Evolutionary conservation across 2,329 filamentous ascomycete genomes (phyloP), one percentile per base, ranked within the genome.

Genomic region (Monosporascus ibericus): DNA sequence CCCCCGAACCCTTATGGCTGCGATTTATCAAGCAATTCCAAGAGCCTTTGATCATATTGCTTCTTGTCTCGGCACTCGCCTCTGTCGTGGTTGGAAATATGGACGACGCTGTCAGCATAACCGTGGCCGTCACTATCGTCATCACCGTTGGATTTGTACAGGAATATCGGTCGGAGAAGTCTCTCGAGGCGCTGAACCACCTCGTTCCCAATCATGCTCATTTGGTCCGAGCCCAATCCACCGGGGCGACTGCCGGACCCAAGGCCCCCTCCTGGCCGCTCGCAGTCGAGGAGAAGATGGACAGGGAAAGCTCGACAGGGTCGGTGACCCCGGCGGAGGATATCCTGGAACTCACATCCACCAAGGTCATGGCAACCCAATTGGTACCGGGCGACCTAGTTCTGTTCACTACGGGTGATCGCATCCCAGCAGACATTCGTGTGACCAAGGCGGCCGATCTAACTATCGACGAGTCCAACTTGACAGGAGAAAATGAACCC

Each of bases 111-210:
- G 75, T 99, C 63, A 97, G 92, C 70, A 99, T 99, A 65, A 88
- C 92, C 0, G 85, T 96, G 34, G 94, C 94, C 2, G 94, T 99
- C 22, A 96, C 92, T 25, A 99, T 99, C 61, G 94, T 99, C 6
- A 92, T 99, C 24, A 88, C 87, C 0, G 94, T 99, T 42, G 94
- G 92, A 2, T 99, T 99, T 62, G 84, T 97, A 49, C 94, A 99
- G 68, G 94, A 99, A 72, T 99, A 99, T 69, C 81, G 94, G 54
- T 97, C 94, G 7, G 94, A 99, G 68, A 95, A 99, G 71, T 97
- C 92, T 3, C 84, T 99, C 59, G 94, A 99, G 70, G 94, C 94
- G 20, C 76, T 99, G 60, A 96, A 88, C 65, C 90, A 94, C 63
- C 76, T 99, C 25, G 92, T 99, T 0, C 95, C 94, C 27, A 95